These are phyloP conservation scores for Rhodotorula paludigena DNA, from an alignment of 768 basidiomycete species.

Conservation along the genomic window DNA sequence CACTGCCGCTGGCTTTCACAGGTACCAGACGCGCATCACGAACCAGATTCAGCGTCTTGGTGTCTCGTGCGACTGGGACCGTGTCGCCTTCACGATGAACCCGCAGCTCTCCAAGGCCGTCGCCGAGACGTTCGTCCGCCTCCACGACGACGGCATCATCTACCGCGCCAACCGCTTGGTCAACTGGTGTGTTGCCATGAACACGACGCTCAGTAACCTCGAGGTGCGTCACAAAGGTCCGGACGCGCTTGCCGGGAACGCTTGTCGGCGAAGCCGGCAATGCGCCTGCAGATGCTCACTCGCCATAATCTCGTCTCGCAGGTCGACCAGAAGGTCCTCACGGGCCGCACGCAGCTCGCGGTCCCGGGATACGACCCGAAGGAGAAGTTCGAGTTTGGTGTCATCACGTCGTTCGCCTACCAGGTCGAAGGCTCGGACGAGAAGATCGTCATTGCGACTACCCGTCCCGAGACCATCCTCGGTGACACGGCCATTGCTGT, in stretches of 20 bases:
- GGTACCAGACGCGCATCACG: slow-evolving; percentile 89
- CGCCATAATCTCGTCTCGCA: slow-evolving; percentile 42
- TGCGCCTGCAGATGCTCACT: background rate
- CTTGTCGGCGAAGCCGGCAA: too few species aligned
- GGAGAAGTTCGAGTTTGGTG: slow-evolving; percentile 95
- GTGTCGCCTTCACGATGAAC: slow-evolving; percentile 92
- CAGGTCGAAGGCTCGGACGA: slow-evolving; percentile 84
- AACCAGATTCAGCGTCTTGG: slow-evolving; percentile 82
- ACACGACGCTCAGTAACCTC: slow-evolving; percentile 95
- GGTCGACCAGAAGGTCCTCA: slow-evolving; percentile 88
- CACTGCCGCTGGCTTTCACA: slow-evolving; percentile 43
- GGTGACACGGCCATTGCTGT: slow-evolving; percentile 97
- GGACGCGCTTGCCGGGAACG: background rate
- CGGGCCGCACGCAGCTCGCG: slow-evolving; percentile 73
- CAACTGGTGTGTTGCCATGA: slow-evolving; percentile 94
- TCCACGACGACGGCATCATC: slow-evolving; percentile 85
- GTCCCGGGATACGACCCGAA: slow-evolving; percentile 94
- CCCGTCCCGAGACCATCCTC: slow-evolving; percentile 96
- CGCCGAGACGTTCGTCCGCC: slow-evolving; percentile 77
- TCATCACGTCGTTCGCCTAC: slow-evolving; percentile 93
- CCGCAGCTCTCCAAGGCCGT: slow-evolving; percentile 81
- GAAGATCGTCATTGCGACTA: slow-evolving; percentile 86
- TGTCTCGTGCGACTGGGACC: slow-evolving; percentile 89
- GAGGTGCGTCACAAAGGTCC: slow-evolving; percentile 58
- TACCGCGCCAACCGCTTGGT: slow-evolving; percentile 96